Base-by-base conservation (phyloP, 2,329 filamentous ascomycete species). In the Bipolaris victoriae region DNA sequence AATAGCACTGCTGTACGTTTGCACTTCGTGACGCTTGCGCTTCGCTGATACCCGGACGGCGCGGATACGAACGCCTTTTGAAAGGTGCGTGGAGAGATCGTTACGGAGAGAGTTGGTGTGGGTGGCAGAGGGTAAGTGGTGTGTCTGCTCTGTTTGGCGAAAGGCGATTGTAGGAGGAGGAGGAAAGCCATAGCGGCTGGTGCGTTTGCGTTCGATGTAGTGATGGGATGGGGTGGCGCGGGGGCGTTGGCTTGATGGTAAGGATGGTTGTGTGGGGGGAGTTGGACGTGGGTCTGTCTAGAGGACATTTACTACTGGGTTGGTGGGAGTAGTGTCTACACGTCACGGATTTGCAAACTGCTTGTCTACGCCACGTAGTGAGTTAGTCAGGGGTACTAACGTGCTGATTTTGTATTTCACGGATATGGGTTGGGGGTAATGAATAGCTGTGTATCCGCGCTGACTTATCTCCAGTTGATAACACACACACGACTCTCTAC, bases 1-100 rank as follows among this genome's bases (percentile, higher is more conserved):
- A 43, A 53, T 33, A 40, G 35, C 29, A 43, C 46, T 33, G 15
- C 18, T 33, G 51, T 59, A 55, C 15, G 35, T 49, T 39, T 10
- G 31, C 9, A 24, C n/a, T 16, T 16, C 37, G 18, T 46, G 4
- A 4, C 26, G 29, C 16, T 5, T 26, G 7, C 5, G 3, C 29
- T 11, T n/a, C 18, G 16, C 49, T 52, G 41, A 57, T 26, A 18
- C 7, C 3, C 11, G 10, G 29, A 31, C 29, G 10, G 10, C 11
- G 29, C 29, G 4, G 5, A 31, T 2, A 31, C 29, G 10, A 13
- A 13, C 29, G 29, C 10, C 4, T 29, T 29, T n/a, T 11, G 7
- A 16, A 5, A 16, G 26, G n/a, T 16, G n/a, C 43, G 7, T 7
- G 5, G 20, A 7, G 7, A 16, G 10, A 16, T 33, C 16, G 10